phyloP scores from a whole-genome alignment of 345 rosid genomes.

The Gossypium arboreum region DNA sequence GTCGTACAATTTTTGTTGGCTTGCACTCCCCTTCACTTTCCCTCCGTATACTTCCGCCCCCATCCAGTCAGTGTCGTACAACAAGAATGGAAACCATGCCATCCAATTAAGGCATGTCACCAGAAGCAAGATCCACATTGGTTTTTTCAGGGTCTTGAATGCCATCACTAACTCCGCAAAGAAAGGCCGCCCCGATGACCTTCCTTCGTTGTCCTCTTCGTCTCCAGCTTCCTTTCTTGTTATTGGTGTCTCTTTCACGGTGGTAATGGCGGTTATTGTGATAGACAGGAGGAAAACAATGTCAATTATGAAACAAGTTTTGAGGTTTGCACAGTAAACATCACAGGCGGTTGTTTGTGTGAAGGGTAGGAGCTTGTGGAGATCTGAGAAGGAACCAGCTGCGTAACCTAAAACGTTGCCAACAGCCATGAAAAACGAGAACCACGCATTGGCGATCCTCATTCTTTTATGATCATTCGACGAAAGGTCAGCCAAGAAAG shows the following conservation, averaged over 20 bases:
- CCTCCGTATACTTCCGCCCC: conserved; percentile 89
- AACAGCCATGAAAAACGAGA: conserved; percentile 85
- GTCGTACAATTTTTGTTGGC: conserved; percentile 36
- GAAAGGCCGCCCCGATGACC: conserved; percentile 1
- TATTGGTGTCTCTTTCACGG: conserved; percentile 40
- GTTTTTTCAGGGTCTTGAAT: conserved; percentile 43
- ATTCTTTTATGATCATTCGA: conserved; percentile 45
- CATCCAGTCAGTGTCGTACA: conserved; percentile 90
- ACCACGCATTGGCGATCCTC: conserved; percentile 55
- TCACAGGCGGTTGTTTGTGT: conserved; percentile 67
- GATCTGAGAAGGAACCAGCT: conserved; percentile 52
- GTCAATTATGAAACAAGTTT: conserved; percentile 66
- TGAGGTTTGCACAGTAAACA: conserved; percentile 77
- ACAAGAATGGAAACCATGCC: conserved; percentile 85
- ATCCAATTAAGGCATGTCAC: conserved; percentile 83
- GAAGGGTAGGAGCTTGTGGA: conserved; percentile 57
- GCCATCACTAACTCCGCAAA: conserved; percentile 44
- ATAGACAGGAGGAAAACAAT: conserved; percentile 44
- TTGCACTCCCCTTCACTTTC: conserved; percentile 25
- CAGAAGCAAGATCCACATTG: conserved; percentile 69
- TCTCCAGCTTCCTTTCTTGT: conserved; percentile 20
- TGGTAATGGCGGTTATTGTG: conserved; percentile 36
- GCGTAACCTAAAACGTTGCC: conserved; percentile 79
- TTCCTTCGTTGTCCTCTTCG: not conserved
- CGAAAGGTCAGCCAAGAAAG: conserved; percentile 76